Conservation (phyloP, 768 basidiomycete species). For the Leccinum variicolor region DNA sequence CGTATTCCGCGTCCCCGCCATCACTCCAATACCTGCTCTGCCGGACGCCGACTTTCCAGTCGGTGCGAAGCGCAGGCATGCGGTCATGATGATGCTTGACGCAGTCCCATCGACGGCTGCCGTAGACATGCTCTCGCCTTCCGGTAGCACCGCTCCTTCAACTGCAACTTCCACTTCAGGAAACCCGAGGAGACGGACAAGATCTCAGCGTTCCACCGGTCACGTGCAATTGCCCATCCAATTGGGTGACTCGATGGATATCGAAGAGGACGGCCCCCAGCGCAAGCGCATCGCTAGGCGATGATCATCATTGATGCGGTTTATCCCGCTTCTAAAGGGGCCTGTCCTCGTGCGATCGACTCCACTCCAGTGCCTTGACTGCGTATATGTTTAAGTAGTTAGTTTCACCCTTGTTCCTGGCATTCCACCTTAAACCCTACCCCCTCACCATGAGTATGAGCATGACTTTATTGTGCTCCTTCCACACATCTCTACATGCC, state of each 20-base stretch:
- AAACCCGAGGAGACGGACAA: slow-evolving; percentile 50
- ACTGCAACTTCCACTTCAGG: slow-evolving; percentile 22
- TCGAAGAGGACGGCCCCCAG: slow-evolving; percentile 75
- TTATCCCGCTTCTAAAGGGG: background rate
- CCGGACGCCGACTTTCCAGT: slow-evolving; percentile 38
- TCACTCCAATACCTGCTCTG: slow-evolving; percentile 31
- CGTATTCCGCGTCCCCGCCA: slow-evolving; percentile 23
- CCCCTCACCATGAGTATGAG: slow-evolving; percentile 2
- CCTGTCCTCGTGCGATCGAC: background rate
- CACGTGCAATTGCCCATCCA: slow-evolving; percentile 39
- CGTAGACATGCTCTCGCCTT: slow-evolving; percentile 36
- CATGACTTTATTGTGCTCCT: slow-evolving; percentile 14
- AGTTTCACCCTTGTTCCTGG: background rate
- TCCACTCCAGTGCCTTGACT: background rate
- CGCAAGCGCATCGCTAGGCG: slow-evolving; percentile 71
- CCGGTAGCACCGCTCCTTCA: slow-evolving; percentile 30
- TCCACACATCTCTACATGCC: slow-evolving; percentile 3
- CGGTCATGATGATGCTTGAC: slow-evolving; percentile 76
- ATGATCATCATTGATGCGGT: slow-evolving; percentile 24
- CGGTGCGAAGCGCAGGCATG: slow-evolving; percentile 72
- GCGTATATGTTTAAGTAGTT: slow-evolving; percentile 8
- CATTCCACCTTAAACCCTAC: background rate
- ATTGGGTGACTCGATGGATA: slow-evolving; percentile 58
- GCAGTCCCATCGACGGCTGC: slow-evolving; percentile 40
- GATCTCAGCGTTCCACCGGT: slow-evolving; percentile 43